phyloP scores from a whole-genome alignment of 2,329 filamentous ascomycete species.

The Aspergillus alliaceus region DNA sequence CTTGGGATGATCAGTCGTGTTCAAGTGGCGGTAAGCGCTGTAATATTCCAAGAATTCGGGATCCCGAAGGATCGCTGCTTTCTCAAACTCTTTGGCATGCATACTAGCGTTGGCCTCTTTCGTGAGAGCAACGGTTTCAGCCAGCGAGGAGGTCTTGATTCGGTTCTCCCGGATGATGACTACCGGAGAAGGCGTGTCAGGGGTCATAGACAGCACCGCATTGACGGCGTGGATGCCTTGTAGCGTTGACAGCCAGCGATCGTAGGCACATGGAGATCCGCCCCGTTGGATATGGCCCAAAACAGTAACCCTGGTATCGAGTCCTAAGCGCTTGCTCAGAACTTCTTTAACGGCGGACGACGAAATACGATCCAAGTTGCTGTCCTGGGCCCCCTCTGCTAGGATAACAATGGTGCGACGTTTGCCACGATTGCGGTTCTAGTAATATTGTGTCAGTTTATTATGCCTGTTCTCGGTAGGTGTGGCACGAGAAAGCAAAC shows the following conservation, averaged over 20 bases:
- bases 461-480: neutral
- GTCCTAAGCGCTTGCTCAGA: constrained; percentile 73
- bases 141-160: constrained; percentile 83
- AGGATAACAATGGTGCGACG: constrained; percentile 98
- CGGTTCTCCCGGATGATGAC: constrained; percentile 98
- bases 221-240: constrained; percentile 94
- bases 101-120: constrained; percentile 82
- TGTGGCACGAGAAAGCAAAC: neutral
- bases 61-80: constrained; percentile 84
- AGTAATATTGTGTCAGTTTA: constrained; percentile 3
- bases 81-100: constrained; percentile 78
- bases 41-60: constrained; percentile 93
- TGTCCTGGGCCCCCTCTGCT: constrained; percentile 89
- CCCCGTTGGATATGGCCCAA: constrained; percentile 97
- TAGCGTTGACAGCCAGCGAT: constrained; percentile 87
- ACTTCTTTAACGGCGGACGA: constrained; percentile 81
- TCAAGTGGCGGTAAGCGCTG: constrained; percentile 84
- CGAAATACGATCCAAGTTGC: constrained; percentile 78
- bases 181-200: constrained; percentile 86
- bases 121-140: constrained; percentile 84
- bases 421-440: constrained; percentile 86
- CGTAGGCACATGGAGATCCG: constrained; percentile 87
- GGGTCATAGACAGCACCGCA: constrained; percentile 83
- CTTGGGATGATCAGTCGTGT: constrained; percentile 71
- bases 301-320: constrained; percentile 93